Conservation (phyloP, 768 basidiomycete genomes). For the Pleurotus cornucopiae region DNA sequence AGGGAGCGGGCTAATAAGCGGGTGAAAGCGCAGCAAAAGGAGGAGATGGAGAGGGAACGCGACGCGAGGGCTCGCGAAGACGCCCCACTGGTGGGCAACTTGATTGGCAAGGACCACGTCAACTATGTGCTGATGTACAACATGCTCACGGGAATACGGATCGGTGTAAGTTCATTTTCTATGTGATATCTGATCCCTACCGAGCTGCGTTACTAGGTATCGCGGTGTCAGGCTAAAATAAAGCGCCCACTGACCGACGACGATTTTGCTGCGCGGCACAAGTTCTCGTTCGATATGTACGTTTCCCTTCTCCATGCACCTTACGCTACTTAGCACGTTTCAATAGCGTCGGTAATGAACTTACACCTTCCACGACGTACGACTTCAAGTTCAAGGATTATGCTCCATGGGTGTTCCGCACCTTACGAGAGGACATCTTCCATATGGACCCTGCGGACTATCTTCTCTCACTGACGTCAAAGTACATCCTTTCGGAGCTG, state of each 20-base stretch:
- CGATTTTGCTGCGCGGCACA: conserved; percentile 87
- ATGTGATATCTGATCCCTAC: conserved; percentile 7
- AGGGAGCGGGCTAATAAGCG: conserved; percentile 73
- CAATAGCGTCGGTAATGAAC: conserved; percentile 87
- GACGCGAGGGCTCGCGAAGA: conserved; percentile 41
- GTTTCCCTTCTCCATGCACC: conserved; percentile 22
- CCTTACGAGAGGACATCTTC: conserved; percentile 91
- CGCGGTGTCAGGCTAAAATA: conserved; percentile 94
- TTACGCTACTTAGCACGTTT: neutral
- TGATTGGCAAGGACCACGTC: conserved; percentile 97
- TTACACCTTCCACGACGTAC: conserved; percentile 96
- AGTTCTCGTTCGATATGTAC: conserved; percentile 96
- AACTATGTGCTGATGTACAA: conserved; percentile 99
- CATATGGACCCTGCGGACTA: conserved; percentile 97
- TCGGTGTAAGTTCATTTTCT: conserved; percentile 62
- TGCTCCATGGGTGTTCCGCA: conserved; percentile 96
- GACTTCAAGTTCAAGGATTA: conserved; percentile 99
- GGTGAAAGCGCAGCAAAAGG: conserved; percentile 60
- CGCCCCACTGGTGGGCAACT: conserved; percentile 81
- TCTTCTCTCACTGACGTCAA: conserved; percentile 91
- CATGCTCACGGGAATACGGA: conserved; percentile 98
- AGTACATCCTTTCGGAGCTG: conserved; percentile 96
- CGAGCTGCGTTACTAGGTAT: conserved; percentile 56
- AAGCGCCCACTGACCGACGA: conserved; percentile 78
- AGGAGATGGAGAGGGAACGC: conserved; percentile 32